Base-by-base conservation (phyloP, 164 flowering plant genomes). In the Nymphaea thermarum region DNA sequence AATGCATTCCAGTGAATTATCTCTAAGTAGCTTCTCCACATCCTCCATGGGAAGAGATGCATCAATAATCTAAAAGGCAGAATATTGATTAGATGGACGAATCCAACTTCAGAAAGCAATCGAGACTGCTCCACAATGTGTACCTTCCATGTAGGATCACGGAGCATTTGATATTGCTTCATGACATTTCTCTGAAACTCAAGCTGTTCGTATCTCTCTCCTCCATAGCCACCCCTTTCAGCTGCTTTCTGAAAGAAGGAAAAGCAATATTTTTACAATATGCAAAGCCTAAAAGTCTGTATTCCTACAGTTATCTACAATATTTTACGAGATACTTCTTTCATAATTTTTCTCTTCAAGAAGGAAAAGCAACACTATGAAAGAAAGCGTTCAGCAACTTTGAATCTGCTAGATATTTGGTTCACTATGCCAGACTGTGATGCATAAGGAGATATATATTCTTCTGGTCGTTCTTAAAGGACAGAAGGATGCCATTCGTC, bases 211-310 rank as follows among this genome's bases (percentile, higher is more conserved):
- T 92, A 90, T 73, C 91, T 83, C 82, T 92, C 98, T 45, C 75
- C 87, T 60, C 98, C 96, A 77, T 92, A 90, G 7, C 90, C 93
- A 67, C 96, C 93, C 77, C 98, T 85, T 79, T 88, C 85, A 43
- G 96, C 84, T 68, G 96, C 98, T 88, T 83, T 82, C 96, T 91
- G 84, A 66, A 55, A n/a, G n/a, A n/a, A n/a, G n/a, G n/a, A n/a
- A n/a, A n/a, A n/a, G n/a, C n/a, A n/a, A n/a, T n/a, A n/a, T n/a
- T n/a, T n/a, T n/a, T n/a, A n/a, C n/a, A n/a, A 25, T 25, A 25
- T 25, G 36, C 36, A 25, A 25, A 25, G 36, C 36, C 36, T 25
- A 25, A 25, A 25, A 25, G 36, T 25, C 36, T 25, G 36, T 25
- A 25, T 25, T 25, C 36, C 36, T 25, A 25, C 36, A 25, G 36